Conservation (phyloP, 148 eudicot species). For the Tetragonia tetragonoides region DNA sequence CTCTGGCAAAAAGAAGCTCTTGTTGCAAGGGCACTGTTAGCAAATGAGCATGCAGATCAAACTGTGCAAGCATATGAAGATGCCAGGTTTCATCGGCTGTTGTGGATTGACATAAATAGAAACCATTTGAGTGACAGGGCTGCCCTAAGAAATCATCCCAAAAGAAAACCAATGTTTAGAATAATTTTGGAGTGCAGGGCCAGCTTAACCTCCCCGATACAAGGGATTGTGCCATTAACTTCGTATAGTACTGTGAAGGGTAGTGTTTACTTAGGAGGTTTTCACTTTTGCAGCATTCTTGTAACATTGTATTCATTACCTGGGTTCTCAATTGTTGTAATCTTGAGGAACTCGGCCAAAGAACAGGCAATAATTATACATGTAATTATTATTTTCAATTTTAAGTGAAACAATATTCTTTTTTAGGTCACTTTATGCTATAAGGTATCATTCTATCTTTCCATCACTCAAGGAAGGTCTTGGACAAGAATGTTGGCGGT, state of each 20-base stretch:
- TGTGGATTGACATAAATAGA: background rate
- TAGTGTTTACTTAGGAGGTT: background rate
- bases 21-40: slow-evolving; percentile 1
- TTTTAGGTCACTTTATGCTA: background rate
- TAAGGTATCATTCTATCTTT: too few species aligned
- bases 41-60: background rate
- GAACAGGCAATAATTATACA: background rate
- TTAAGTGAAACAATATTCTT: background rate
- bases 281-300: background rate
- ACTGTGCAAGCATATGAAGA: background rate
- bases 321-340: background rate
- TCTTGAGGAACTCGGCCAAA: background rate
- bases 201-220: background rate
- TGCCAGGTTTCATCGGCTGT: background rate
- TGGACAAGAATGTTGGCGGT: too few species aligned
- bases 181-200: background rate
- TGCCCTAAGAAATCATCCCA: background rate
- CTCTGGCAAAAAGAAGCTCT: slow-evolving; percentile 1
- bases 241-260: background rate
- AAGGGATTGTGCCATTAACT: background rate
- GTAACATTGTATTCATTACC: background rate
- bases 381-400: slow-evolving; percentile 1
- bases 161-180: background rate
- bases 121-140: background rate
- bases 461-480: too few species aligned